Evolutionary conservation across 2,329 filamentous ascomycete species (phyloP).

Genomic region (Exserohilum turcica): DNA sequence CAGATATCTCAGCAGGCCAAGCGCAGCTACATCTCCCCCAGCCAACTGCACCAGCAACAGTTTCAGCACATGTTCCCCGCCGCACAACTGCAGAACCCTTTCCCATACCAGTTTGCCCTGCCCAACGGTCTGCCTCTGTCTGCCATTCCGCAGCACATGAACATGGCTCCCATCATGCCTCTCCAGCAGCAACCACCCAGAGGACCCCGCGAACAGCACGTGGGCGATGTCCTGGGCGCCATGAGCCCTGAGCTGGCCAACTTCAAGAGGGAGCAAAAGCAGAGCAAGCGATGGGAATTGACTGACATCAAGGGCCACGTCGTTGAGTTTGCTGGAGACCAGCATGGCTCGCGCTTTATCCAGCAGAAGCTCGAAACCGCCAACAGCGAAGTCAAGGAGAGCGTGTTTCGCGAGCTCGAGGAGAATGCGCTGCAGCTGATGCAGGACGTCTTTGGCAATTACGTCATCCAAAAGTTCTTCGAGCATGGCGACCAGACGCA

Average conservation of each 20-base stretch:
- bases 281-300: constrained; percentile 76
- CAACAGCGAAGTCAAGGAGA: constrained; percentile 94
- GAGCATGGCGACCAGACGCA: constrained; percentile 94
- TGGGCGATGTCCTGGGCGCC: constrained; percentile 58
- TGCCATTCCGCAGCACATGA: constrained; percentile 40
- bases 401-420: constrained; percentile 84
- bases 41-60: constrained; percentile 41
- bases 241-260: constrained; percentile 78
- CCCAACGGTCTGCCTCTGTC: constrained; percentile 46
- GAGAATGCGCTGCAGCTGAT: constrained; percentile 85
- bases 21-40: constrained; percentile 40
- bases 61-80: constrained; percentile 44
- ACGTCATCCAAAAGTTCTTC: constrained; percentile 97
- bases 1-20: constrained; percentile 51
- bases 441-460: constrained; percentile 97
- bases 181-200: constrained; percentile 50
- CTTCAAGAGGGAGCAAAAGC: constrained; percentile 76
- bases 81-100: constrained; percentile 45
- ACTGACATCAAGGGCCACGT: constrained; percentile 87
- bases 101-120: constrained; percentile 44
- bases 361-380: constrained; percentile 90
- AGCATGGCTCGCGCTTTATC: constrained; percentile 93
- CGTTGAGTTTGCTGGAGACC: constrained; percentile 94
- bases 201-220: constrained; percentile 59
- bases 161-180: constrained; percentile 44